Percentiles rank a stretch among this genome's conserved stretches.
Evolutionary conservation across 192 early-diverging fungal genomes (phyloP).

Genomic region (Linnemannia elongata): DNA sequence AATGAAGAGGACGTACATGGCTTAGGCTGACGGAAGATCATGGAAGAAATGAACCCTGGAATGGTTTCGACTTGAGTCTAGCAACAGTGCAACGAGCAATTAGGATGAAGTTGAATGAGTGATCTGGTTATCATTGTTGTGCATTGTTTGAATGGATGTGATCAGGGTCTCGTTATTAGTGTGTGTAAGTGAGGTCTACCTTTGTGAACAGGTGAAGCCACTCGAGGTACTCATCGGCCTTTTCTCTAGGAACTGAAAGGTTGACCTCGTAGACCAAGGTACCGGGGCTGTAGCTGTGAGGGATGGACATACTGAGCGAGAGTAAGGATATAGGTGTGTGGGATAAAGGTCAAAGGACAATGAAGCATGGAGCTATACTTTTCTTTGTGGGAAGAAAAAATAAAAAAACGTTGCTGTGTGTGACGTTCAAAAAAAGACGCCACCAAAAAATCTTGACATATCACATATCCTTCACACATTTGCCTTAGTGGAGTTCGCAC

Average conservation of each 20-base stretch:
- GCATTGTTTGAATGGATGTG: neutral
- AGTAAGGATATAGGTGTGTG: neutral
- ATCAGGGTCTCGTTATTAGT: neutral
- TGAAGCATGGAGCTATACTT: neutral
- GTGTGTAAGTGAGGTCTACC: neutral
- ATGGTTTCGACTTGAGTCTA: conserved; percentile 26
- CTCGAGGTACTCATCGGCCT: conserved; percentile 55
- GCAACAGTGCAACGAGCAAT: neutral
- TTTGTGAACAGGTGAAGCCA: conserved; percentile 63
- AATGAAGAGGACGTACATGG: conserved; percentile 26
- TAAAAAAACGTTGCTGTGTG: neutral
- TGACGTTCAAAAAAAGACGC: conserved; percentile 6
- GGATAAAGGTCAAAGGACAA: neutral
- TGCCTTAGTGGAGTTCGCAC: no score
- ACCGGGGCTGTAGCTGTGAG: conserved; percentile 39
- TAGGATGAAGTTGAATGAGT: neutral
- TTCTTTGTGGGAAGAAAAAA: neutral
- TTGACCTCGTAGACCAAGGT: conserved; percentile 62
- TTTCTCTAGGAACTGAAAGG: conserved; percentile 64
- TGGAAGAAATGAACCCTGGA: conserved; percentile 37
- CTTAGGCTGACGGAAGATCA: conserved; percentile 43
- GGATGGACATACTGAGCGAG: neutral
- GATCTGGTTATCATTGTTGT: neutral
- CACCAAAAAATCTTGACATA: neutral
- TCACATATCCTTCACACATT: no score